A percentile compares a stretch with the other conserved stretches of the same genome.
Evolutionary conservation across 345 rosid genomes (phyloP).

Genomic region (Aegle marmelos): DNA sequence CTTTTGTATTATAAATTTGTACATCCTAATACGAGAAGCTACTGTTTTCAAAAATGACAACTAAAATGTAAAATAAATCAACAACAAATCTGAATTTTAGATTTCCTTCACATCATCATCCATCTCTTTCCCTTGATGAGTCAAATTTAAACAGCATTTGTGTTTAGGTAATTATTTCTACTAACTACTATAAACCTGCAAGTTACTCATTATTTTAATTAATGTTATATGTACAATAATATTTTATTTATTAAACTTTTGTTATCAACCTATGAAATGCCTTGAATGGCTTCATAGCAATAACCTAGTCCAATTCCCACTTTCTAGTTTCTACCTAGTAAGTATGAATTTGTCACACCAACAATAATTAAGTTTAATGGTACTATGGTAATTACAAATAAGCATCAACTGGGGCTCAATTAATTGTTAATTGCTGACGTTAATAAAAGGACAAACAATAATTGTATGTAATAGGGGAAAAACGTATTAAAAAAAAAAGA

Average conservation of each 20-base stretch:
- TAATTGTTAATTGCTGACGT: conserved; percentile 8
- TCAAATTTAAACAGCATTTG: conserved; percentile 12
- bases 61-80: background rate
- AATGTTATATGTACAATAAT: background rate
- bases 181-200: background rate
- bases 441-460: conserved; percentile 30
- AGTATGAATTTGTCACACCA: background rate
- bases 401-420: background rate
- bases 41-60: conserved; percentile 15
- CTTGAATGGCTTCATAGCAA: no score
- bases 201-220: background rate
- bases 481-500: background rate
- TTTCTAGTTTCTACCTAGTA: no score
- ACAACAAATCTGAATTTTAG: conserved; percentile 18
- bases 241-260: no score
- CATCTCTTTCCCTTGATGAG: background rate
- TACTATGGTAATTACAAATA: conserved; percentile 4
- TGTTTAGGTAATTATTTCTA: background rate
- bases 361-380: background rate
- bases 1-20: no score
- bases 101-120: conserved; percentile 26
- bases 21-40: no score
- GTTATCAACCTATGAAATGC: background rate
- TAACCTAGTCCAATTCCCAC: no score
- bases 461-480: conserved; percentile 21